Conservation (phyloP, 2,329 filamentous ascomycete species). For the Fusarium xylarioides region DNA sequence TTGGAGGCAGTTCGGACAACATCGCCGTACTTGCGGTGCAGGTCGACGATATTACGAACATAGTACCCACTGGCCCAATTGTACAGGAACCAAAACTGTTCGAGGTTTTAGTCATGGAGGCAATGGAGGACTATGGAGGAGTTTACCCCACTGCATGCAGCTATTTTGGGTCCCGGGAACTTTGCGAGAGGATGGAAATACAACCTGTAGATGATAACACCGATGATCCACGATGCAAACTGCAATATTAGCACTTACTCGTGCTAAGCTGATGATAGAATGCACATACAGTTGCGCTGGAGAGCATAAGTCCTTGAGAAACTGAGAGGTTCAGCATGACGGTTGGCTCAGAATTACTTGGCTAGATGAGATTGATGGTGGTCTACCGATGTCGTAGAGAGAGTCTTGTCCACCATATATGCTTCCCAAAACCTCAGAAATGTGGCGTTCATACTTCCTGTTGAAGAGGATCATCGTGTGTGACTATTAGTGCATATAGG, state of each 20-base stretch:
- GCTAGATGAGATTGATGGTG: not conserved
- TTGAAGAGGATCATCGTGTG: not conserved
- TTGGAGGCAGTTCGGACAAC: constrained; percentile 28
- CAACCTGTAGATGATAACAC: constrained; percentile 7
- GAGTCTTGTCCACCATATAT: not conserved
- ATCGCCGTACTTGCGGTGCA: constrained; percentile 29
- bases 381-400: fast-evolving
- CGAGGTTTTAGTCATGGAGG: not conserved
- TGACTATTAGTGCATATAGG: not conserved
- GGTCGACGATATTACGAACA: not conserved
- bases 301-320: not conserved
- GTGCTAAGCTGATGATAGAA: fast-evolving
- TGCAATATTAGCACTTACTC: not conserved
- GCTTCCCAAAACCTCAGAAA: too few species aligned
- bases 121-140: fast-evolving
- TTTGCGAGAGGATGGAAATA: constrained; percentile 34
- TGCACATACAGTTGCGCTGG: not conserved
- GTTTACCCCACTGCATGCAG: constrained; percentile 27
- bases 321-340: not conserved
- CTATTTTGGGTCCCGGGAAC: constrained; percentile 34
- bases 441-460: not conserved
- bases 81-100: constrained; percentile 1
- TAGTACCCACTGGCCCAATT: not conserved
- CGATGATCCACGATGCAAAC: not conserved
- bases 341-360: not conserved